A percentile compares a stretch with the other conserved stretches of the same genome.
These are phyloP conservation scores for Coprinopsis marcescibilis DNA, from an alignment of 768 basidiomycete genomes.

Conservation along the genomic window DNA sequence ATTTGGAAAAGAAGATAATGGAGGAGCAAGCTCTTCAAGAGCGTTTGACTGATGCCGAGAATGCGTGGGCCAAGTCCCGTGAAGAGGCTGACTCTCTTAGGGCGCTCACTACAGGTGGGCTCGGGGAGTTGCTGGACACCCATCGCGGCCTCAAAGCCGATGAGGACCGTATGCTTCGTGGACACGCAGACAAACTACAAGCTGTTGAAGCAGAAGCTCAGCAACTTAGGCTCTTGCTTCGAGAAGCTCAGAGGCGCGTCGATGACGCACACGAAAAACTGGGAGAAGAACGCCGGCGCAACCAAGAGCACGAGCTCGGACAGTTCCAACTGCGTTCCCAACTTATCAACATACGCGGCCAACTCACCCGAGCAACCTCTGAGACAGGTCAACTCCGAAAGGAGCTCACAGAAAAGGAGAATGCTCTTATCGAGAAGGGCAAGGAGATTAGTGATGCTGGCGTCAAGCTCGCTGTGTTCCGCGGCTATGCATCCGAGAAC, in stretches of 20 bases:
- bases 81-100: slow-evolving; percentile 91
- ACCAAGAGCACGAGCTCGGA: slow-evolving; percentile 60
- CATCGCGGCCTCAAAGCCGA: slow-evolving; percentile 82
- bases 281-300: slow-evolving; percentile 58
- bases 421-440: slow-evolving; percentile 53
- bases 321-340: slow-evolving; percentile 65
- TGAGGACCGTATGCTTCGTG: slow-evolving; percentile 70
- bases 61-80: slow-evolving; percentile 85
- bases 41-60: slow-evolving; percentile 76
- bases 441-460: slow-evolving; percentile 65
- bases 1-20: slow-evolving; percentile 67
- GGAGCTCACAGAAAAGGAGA: slow-evolving; percentile 62
- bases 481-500: slow-evolving; percentile 83
- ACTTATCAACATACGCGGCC: slow-evolving; percentile 64
- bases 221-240: slow-evolving; percentile 74
- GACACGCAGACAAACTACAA: slow-evolving; percentile 76
- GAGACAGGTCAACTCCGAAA: slow-evolving; percentile 68
- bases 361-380: slow-evolving; percentile 60
- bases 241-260: slow-evolving; percentile 65
- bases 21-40: slow-evolving; percentile 69
- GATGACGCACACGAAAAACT: slow-evolving; percentile 67
- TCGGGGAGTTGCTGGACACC: slow-evolving; percentile 83
- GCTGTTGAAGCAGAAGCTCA: slow-evolving; percentile 74
- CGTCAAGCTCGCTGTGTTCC: slow-evolving; percentile 71
- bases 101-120: slow-evolving; percentile 76